A percentile compares a stretch with the other conserved stretches of the same genome.
Conservation (phyloP, 768 basidiomycete species). For the Tylopilus cervinicoccineus region DNA sequence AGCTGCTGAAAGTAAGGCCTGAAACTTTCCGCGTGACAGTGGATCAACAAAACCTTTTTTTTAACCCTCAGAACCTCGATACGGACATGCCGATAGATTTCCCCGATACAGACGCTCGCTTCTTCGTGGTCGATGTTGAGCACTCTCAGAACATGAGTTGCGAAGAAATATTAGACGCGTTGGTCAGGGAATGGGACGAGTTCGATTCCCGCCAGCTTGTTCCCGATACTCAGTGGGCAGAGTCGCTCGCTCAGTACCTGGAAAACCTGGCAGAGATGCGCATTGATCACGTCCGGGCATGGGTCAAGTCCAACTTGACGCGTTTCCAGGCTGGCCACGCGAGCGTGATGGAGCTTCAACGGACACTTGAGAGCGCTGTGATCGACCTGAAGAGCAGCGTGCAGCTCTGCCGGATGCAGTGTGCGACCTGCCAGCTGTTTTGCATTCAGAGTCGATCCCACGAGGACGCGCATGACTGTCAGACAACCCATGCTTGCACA, state of each 20-base stretch:
- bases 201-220: slow-evolving; percentile 31
- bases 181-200: slow-evolving; percentile 29
- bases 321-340: slow-evolving; percentile 46
- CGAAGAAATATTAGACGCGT: slow-evolving; percentile 12
- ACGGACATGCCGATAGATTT: slow-evolving; percentile 39
- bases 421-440: slow-evolving; percentile 43
- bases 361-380: slow-evolving; percentile 38
- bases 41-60: neutral
- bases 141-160: slow-evolving; percentile 9
- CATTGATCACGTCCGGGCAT: slow-evolving; percentile 43
- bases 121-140: slow-evolving; percentile 29
- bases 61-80: slow-evolving; percentile 52
- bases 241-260: slow-evolving; percentile 38
- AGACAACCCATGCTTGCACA: slow-evolving; percentile 44
- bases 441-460: slow-evolving; percentile 49
- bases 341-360: slow-evolving; percentile 41
- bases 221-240: slow-evolving; percentile 42
- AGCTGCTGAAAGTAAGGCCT: slow-evolving; percentile 45
- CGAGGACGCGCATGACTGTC: slow-evolving; percentile 44
- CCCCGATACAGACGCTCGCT: slow-evolving; percentile 34
- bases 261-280: slow-evolving; percentile 41
- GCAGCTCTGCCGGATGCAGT: slow-evolving; percentile 50
- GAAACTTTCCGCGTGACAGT: neutral
- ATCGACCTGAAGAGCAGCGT: slow-evolving; percentile 47
- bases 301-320: slow-evolving; percentile 47